phyloP scores from a whole-genome alignment of 1,284 basidiomycete species.

The Ustilago trichophora region DNA sequence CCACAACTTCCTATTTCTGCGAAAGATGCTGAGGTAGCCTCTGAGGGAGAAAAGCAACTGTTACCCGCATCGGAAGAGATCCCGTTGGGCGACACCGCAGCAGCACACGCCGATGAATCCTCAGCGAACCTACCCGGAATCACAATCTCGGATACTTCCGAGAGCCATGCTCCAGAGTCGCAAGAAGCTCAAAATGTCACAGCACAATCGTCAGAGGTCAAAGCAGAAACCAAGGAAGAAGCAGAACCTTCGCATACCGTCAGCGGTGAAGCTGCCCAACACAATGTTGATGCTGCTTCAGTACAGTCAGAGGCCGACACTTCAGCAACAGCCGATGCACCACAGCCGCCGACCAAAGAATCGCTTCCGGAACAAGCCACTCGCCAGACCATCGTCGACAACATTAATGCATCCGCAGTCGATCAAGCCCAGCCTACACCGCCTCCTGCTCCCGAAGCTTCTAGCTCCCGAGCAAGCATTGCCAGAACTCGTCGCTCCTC shows the following conservation, averaged over 20 bases:
- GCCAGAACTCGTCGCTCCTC: slow-evolving; percentile 36
- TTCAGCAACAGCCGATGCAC: slow-evolving; percentile 5
- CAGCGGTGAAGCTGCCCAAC: no score
- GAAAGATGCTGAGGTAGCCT: not conserved
- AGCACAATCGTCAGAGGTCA: no score
- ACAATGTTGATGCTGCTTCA: no score
- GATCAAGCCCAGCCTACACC: no score
- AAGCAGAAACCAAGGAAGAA: no score
- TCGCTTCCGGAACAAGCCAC: slow-evolving; percentile 6
- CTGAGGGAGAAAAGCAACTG: not conserved
- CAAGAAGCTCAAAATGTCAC: no score
- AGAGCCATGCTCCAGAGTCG: not conserved
- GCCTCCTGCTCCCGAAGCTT: slow-evolving; percentile 10
- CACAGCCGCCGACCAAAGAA: slow-evolving; percentile 18
- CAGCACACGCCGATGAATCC: not conserved
- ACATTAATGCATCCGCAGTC: not conserved
- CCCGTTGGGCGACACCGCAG: not conserved
- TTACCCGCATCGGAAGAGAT: slow-evolving; percentile 19
- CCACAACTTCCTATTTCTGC: not conserved
- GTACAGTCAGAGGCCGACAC: slow-evolving; percentile 1
- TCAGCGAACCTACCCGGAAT: slow-evolving; percentile 13
- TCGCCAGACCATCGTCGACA: slow-evolving; percentile 6
- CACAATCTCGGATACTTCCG: slow-evolving; percentile 14
- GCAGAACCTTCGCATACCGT: no score
- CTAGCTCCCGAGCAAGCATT: slow-evolving; percentile 36